These are phyloP conservation scores for Pseudocohnilembus persalinus DNA, from an alignment of 169 alveolate species.

Conservation along the genomic window DNA sequence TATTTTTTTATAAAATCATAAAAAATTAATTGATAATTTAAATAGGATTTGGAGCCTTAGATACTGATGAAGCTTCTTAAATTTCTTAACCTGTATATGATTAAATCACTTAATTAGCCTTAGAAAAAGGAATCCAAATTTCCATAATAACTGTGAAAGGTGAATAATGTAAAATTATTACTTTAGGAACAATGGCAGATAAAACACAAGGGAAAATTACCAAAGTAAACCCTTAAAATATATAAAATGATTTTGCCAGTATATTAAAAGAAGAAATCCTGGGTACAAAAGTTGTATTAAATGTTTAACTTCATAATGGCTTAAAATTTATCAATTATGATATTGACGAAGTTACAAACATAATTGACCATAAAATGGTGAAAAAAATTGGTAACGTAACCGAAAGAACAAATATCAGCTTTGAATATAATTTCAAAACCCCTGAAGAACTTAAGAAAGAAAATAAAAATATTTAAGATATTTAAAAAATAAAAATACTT, in stretches of 20 bases:
- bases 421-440: conserved; percentile 70
- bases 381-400: conserved; percentile 80
- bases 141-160: conserved; percentile 76
- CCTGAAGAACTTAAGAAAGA: conserved; percentile 50
- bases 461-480: conserved; percentile 61
- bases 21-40: too few relatives aligned
- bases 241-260: conserved; percentile 70
- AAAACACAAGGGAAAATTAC: conserved; percentile 75
- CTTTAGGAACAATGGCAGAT: conserved; percentile 61
- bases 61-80: conserved; percentile 31
- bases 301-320: conserved; percentile 64
- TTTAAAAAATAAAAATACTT: conserved; percentile 52
- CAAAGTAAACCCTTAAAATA: conserved; percentile 73
- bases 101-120: conserved; percentile 53
- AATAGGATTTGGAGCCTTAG: conserved; percentile 83
- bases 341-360: conserved; percentile 40
- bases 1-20: too few relatives aligned
- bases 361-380: conserved; percentile 38
- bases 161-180: conserved; percentile 70
- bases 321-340: conserved; percentile 64
- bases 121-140: conserved; percentile 64
- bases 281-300: conserved; percentile 64
- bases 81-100: conserved; percentile 57
- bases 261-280: conserved; percentile 63
- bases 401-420: conserved; percentile 58